Evolutionary conservation across 106 monocot genomes (phyloP).

Genomic region (Xerophyta viscosa): DNA sequence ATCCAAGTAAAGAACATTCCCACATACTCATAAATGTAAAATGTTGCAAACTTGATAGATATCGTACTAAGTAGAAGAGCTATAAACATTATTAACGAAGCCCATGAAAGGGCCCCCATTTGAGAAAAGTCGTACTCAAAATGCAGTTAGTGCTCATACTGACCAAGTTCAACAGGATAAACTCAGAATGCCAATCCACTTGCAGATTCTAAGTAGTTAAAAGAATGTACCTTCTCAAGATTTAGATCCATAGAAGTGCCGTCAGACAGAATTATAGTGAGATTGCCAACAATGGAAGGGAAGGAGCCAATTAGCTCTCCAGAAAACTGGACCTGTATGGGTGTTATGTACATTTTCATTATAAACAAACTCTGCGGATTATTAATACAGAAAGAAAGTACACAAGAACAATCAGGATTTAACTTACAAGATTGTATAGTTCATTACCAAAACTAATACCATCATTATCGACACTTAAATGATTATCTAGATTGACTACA

Average conservation of each 20-base stretch:
- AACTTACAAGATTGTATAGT: constrained; percentile 65
- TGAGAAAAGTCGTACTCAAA: no score
- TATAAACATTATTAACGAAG: no score
- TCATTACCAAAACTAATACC: constrained; percentile 45
- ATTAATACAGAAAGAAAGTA: constrained; percentile 2
- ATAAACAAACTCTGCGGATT: neutral
- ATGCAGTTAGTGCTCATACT: no score
- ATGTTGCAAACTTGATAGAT: no score
- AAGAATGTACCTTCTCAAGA: constrained; percentile 49
- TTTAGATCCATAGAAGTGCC: constrained; percentile 42
- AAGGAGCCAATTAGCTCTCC: constrained; percentile 44
- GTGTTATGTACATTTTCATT: neutral
- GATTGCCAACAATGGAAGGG: constrained; percentile 32
- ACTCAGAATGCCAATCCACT: no score
- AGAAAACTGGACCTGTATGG: constrained; percentile 50
- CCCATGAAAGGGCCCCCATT: no score
- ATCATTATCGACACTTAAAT: constrained; percentile 29
- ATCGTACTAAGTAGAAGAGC: no score
- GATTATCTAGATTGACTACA: constrained; percentile 48
- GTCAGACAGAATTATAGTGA: constrained; percentile 49
- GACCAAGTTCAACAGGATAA: no score
- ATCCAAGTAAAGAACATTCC: no score
- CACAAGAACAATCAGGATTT: neutral
- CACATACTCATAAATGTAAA: no score
- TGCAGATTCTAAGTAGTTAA: no score